Conservation (phyloP, 495 filamentous ascomycete species). For the Talaromyces ruber region DNA sequence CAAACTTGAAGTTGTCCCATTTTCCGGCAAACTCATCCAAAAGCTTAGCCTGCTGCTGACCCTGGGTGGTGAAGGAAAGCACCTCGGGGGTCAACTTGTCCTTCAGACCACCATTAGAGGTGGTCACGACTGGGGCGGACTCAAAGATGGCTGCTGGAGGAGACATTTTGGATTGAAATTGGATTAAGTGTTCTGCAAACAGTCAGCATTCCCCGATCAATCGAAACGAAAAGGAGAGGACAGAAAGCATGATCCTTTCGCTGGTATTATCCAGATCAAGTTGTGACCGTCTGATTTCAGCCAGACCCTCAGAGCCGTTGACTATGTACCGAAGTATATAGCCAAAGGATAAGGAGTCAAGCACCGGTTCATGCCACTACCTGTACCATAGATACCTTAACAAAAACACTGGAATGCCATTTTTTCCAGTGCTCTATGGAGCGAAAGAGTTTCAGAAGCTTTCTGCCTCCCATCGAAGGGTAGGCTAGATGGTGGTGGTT, state of each 20-base stretch:
- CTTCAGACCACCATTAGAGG: slow-evolving; percentile 40
- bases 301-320: slow-evolving; percentile 19
- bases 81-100: slow-evolving; percentile 34
- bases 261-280: slow-evolving; percentile 99
- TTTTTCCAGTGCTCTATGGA: slow-evolving; percentile 18
- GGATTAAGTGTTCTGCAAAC: slow-evolving; percentile 20
- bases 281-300: slow-evolving; percentile 96
- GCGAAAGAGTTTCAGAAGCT: slow-evolving; percentile 26
- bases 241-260: slow-evolving; percentile 89
- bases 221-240: slow-evolving; percentile 17
- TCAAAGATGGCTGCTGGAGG: slow-evolving; percentile 56
- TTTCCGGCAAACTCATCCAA: slow-evolving; percentile 55
- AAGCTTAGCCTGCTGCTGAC: slow-evolving; percentile 39
- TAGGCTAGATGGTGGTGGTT: slow-evolving; percentile 2
- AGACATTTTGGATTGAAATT: slow-evolving; percentile 56
- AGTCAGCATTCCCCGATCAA: slow-evolving; percentile 25
- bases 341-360: slow-evolving; percentile 33
- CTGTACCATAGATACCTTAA: slow-evolving; percentile 59
- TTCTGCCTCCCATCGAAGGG: slow-evolving; percentile 17
- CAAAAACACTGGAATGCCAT: slow-evolving; percentile 29
- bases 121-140: slow-evolving; percentile 19
- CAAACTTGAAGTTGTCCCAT: slow-evolving; percentile 74
- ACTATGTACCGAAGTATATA: slow-evolving; percentile 7
- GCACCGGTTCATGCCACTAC: slow-evolving; percentile 61
- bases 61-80: slow-evolving; percentile 24